Conservation (phyloP, 2,329 filamentous ascomycete species). For the Exophiala spinifera region DNA sequence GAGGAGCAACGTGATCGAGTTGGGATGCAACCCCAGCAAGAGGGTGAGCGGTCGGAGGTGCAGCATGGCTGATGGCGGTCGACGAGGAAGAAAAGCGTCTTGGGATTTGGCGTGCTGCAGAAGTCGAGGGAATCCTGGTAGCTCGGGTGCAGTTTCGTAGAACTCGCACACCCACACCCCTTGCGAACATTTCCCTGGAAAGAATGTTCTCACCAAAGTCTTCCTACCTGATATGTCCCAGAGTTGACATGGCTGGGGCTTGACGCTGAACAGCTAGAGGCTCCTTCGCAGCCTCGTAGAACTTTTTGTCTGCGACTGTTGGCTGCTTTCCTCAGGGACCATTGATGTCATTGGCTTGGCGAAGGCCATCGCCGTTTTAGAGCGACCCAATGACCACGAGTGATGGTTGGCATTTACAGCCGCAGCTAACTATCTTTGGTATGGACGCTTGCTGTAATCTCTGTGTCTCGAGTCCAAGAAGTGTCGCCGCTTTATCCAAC, state of each 20-base stretch:
- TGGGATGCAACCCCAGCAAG: constrained; percentile 65
- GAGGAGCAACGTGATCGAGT: constrained; percentile 84
- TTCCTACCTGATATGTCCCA: not conserved
- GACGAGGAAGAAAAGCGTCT: constrained; percentile 22
- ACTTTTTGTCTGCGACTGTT: no score
- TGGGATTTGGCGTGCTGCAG: constrained; percentile 7
- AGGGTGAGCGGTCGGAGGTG: constrained; percentile 45
- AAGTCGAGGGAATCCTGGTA: constrained; percentile 3
- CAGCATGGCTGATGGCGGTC: constrained; percentile 11
- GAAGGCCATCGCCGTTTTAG: no score
- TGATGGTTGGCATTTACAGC: no score
- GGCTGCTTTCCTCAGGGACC: not conserved
- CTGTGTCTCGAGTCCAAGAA: no score
- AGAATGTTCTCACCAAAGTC: not conserved
- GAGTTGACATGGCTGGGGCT: not conserved
- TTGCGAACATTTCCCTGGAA: constrained; percentile 23
- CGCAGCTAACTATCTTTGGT: no score
- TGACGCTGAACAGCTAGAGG: not conserved
- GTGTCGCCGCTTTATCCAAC: no score
- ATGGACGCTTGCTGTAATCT: no score
- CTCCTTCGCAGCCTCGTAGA: not conserved
- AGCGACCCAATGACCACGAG: no score
- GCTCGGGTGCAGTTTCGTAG: constrained; percentile 24
- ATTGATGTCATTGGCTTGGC: not conserved
- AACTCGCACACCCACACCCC: constrained; percentile 20